These are phyloP conservation scores for Talaromyces marneffei DNA, from an alignment of 2,329 filamentous ascomycete species.

Conservation along the genomic window DNA sequence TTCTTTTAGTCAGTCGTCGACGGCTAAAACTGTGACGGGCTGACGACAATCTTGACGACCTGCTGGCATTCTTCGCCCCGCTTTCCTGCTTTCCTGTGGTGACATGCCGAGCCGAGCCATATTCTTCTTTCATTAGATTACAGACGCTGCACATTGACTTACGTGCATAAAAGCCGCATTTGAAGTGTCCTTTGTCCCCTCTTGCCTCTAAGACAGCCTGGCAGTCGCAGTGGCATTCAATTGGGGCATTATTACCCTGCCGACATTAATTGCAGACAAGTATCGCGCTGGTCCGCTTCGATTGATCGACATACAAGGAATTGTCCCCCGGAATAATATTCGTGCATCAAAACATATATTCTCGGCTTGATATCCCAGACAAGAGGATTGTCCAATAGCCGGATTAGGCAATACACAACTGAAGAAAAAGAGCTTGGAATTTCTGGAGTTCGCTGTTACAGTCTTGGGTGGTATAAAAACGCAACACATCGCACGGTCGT, in stretches of 20 bases:
- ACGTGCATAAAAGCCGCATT: conserved; percentile 17
- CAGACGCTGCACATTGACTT: conserved; percentile 14
- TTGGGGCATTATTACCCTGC: neutral
- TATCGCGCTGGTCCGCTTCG: conserved; percentile 14
- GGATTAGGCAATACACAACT: neutral
- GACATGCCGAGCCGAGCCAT: conserved; percentile 8
- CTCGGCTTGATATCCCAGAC: neutral
- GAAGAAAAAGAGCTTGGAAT: neutral
- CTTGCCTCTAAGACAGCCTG: neutral
- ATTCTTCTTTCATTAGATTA: conserved; percentile 3
- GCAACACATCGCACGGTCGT: conserved; percentile 5
- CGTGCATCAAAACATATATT: neutral
- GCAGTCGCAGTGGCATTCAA: neutral
- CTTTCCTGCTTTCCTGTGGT: neutral
- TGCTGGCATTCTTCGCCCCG: conserved; percentile 6
- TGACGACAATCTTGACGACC: conserved; percentile 1
- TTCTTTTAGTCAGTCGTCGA: neutral
- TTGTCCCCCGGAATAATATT: neutral
- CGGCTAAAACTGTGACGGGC: neutral
- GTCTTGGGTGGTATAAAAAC: conserved; percentile 3
- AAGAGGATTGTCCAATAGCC: neutral
- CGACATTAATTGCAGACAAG: conserved; percentile 12
- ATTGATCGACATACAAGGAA: conserved; percentile 16
- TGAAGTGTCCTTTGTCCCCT: conserved; percentile 14
- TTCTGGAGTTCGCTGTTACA: neutral